These are phyloP conservation scores for Martensiomyces pterosporus DNA, from an alignment of 192 early-diverging fungal species.

Conservation along the genomic window DNA sequence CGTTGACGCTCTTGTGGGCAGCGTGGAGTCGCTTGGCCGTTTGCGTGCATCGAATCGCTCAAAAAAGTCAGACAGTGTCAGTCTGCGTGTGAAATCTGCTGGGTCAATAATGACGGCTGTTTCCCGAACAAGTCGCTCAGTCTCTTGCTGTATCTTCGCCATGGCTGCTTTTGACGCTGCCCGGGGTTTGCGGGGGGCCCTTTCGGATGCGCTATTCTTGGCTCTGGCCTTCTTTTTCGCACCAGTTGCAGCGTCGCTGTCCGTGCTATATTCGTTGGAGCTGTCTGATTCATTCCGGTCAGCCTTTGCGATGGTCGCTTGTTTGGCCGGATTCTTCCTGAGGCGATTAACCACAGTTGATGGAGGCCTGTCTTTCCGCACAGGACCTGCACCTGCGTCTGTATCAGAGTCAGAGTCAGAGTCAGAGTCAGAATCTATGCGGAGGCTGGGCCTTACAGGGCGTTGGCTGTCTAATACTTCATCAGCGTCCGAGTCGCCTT, in stretches of 20 bases:
- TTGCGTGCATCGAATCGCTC: conserved; percentile 12
- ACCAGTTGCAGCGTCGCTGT: neutral
- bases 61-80: conserved; percentile 23
- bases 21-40: neutral
- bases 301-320: too few relatives aligned
- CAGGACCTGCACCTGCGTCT: too few relatives aligned
- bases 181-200: neutral
- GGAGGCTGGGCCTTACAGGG: conserved; percentile 6
- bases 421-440: conserved; percentile 18
- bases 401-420: conserved; percentile 4
- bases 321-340: too few relatives aligned
- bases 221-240: conserved; percentile 2
- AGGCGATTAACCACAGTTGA: too few relatives aligned
- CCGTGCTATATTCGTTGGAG: neutral
- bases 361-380: too few relatives aligned
- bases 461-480: neutral
- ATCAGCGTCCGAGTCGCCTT: neutral
- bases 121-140: conserved; percentile 42
- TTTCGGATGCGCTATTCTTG: neutral
- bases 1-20: too few relatives aligned
- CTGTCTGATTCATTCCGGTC: too few relatives aligned
- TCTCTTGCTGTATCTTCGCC: conserved; percentile 33
- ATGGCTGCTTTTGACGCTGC: conserved; percentile 40
- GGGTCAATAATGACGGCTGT: conserved; percentile 36
- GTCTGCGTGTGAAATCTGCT: conserved; percentile 21